A percentile compares a stretch with the other conserved stretches of the same genome.
Evolutionary conservation across 2,329 filamentous ascomycete species (phyloP).

Genomic region (Talaromyces amestolkiae): DNA sequence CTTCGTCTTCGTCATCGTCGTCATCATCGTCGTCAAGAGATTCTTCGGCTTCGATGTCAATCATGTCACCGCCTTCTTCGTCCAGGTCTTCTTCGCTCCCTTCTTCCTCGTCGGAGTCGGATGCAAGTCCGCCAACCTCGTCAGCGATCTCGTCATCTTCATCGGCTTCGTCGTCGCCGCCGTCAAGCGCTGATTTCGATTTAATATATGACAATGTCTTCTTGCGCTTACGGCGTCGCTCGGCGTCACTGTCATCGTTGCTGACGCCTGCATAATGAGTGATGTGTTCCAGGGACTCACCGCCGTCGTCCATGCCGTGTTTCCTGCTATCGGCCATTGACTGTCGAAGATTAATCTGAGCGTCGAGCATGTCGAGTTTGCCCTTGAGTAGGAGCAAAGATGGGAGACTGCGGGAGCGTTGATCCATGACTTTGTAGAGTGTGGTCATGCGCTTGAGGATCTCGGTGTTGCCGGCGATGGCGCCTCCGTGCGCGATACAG

Average conservation of each 20-base stretch:
- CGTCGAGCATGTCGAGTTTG: slow-evolving; percentile 89
- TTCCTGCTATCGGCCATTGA: slow-evolving; percentile 57
- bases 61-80: slow-evolving; percentile 39
- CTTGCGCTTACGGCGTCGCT: slow-evolving; percentile 30
- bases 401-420: slow-evolving; percentile 77
- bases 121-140: slow-evolving; percentile 35
- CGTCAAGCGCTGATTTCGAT: slow-evolving; percentile 33
- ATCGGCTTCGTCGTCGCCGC: slow-evolving; percentile 34
- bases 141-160: slow-evolving; percentile 35
- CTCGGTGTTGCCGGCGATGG: slow-evolving; percentile 80
- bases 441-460: slow-evolving; percentile 73
- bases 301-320: slow-evolving; percentile 48
- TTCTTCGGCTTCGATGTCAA: slow-evolving; percentile 49
- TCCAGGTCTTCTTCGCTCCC: slow-evolving; percentile 40
- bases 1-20: slow-evolving; percentile 59
- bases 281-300: slow-evolving; percentile 46
- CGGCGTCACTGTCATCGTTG: slow-evolving; percentile 56
- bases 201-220: slow-evolving; percentile 32
- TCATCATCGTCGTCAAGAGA: slow-evolving; percentile 54
- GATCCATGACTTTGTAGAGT: slow-evolving; percentile 81
- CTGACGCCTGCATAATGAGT: slow-evolving; percentile 43
- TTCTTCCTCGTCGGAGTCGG: slow-evolving; percentile 49
- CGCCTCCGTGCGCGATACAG: slow-evolving; percentile 85
- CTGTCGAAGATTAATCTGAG: slow-evolving; percentile 78
- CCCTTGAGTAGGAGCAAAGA: slow-evolving; percentile 86